Evolutionary conservation across 768 basidiomycete genomes (phyloP).

Genomic region (Pholiota microspora): DNA sequence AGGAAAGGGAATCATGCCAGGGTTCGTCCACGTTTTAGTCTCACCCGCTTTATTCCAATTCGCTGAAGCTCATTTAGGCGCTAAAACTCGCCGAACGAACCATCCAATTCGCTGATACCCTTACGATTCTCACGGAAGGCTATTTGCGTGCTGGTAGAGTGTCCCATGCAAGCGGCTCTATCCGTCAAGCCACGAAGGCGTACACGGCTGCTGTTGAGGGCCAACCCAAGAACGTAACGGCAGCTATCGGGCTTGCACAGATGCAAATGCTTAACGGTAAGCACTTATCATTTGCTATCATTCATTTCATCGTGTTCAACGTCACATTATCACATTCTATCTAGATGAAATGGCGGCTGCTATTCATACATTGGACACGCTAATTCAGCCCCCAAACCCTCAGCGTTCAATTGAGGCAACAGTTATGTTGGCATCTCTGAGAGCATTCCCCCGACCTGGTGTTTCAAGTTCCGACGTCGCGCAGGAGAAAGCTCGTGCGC

Average conservation of each 20-base stretch:
- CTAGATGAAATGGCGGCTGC: slow-evolving; percentile 82
- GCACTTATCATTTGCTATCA: slow-evolving; percentile 1
- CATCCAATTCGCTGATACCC: slow-evolving; percentile 90
- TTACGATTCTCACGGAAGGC: slow-evolving; percentile 82
- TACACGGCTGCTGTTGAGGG: slow-evolving; percentile 67
- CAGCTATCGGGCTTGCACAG: slow-evolving; percentile 83
- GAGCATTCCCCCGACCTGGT: slow-evolving; percentile 79
- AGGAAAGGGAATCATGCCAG: slow-evolving; percentile 63
- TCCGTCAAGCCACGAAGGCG: slow-evolving; percentile 65
- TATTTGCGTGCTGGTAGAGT: slow-evolving; percentile 83
- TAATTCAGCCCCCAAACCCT: slow-evolving; percentile 64
- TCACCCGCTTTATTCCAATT: not conserved
- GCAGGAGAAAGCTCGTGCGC: slow-evolving; percentile 70
- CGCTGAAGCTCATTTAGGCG: slow-evolving; percentile 46
- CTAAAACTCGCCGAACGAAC: slow-evolving; percentile 93
- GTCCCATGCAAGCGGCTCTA: slow-evolving; percentile 66
- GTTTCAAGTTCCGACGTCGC: slow-evolving; percentile 70
- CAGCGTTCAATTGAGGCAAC: slow-evolving; percentile 79
- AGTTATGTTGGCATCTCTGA: slow-evolving; percentile 85
- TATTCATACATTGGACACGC: slow-evolving; percentile 79
- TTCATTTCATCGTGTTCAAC: not conserved
- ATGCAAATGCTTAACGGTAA: slow-evolving; percentile 82
- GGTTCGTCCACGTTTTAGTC: slow-evolving; percentile 33
- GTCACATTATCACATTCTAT: not conserved
- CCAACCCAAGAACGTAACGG: slow-evolving; percentile 71